Base-by-base conservation (phyloP, 331 rosid species). In the Malus hybrid region DNA sequence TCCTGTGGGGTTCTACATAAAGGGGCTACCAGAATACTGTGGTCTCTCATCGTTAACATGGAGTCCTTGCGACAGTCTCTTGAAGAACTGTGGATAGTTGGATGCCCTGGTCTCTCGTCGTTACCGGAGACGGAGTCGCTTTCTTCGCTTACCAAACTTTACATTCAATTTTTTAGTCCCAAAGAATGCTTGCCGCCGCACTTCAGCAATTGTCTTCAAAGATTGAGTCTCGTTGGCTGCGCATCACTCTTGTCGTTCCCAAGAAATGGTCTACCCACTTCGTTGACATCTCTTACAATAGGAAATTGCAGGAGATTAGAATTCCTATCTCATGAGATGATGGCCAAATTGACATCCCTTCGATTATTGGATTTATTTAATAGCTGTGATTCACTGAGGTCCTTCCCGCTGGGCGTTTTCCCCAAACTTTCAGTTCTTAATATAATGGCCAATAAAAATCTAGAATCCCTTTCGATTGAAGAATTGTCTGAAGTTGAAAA, bases 161-260 rank as follows among this genome's bases (percentile, higher is more conserved):
- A 3, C 0, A 42, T 42, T 42, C 48, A 10, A 42, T 9, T 42
- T 10, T 42, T 42, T 42, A 10, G 48, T 42, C 48, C 13, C 48
- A n/a, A 2, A 56, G 24, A n/a, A 0, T 54, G 59, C 22, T 18
- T 54, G 48, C 48, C 2, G 48, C 44, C 44, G 61, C 61, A 7
- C 27, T 18, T 3, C 5, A 7, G 10, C 13, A 57, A 10, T 20
- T 13, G 12, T 57, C 63, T 19, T 57, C 28, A 18, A 24, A 7
- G 2, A 0, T 1, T 56, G 24, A n/a, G 62, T 0, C 0, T 0
- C 63, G 4, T 0, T 7, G 0, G 9, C 1, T 57, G 63, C 22
- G 13, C 13, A 4, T 7, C 61, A 4, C 61, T 56, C 5, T 7
- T 19, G 61, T 56, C 61, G 2, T 56, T 56, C 22, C 61, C 61